A percentile compares a stretch with the other conserved stretches of the same genome.
These are phyloP conservation scores for Obba rivulosa DNA, from an alignment of 768 basidiomycete genomes.

Conservation along the genomic window DNA sequence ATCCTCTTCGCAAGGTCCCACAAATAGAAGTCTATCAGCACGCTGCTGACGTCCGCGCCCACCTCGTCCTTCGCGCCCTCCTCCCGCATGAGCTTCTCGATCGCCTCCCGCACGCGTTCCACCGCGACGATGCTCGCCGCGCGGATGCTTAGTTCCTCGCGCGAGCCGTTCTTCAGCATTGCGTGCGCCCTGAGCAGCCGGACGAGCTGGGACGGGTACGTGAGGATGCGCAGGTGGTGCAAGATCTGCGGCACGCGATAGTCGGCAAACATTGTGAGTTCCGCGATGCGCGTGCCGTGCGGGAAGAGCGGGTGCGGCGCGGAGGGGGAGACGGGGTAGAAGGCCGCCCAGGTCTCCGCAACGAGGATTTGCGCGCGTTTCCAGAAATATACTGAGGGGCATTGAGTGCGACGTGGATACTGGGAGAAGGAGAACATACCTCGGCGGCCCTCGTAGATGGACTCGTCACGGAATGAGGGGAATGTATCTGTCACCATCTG, in stretches of 20 bases:
- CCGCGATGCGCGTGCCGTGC: slow-evolving; percentile 55
- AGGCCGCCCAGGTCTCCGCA: slow-evolving; percentile 90
- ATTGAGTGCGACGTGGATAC: not conserved
- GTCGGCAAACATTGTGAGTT: slow-evolving; percentile 92
- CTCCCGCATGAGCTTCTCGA: slow-evolving; percentile 25
- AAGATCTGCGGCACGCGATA: slow-evolving; percentile 90
- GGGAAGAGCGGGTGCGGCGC: slow-evolving; percentile 70
- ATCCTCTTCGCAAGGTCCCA: slow-evolving; percentile 84
- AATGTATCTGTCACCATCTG: slow-evolving; percentile 65
- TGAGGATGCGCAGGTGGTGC: slow-evolving; percentile 73
- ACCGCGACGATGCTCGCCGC: slow-evolving; percentile 77
- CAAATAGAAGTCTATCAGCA: slow-evolving; percentile 85
- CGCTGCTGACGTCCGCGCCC: slow-evolving; percentile 49
- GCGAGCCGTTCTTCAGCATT: slow-evolving; percentile 47
- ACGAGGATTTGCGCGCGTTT: slow-evolving; percentile 90
- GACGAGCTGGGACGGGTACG: slow-evolving; percentile 62
- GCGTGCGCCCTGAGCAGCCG: slow-evolving; percentile 40
- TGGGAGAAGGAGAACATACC: slow-evolving; percentile 34
- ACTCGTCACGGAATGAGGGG: slow-evolving; percentile 73
- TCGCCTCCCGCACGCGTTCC: slow-evolving; percentile 62
- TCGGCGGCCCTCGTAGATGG: slow-evolving; percentile 48
- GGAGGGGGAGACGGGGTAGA: slow-evolving; percentile 52
- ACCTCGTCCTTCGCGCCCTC: slow-evolving; percentile 10
- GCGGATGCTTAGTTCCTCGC: slow-evolving; percentile 75
- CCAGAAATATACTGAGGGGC: slow-evolving; percentile 66